Evolutionary conservation across 1,284 basidiomycete genomes (phyloP), one percentile per base, ranked within the genome.

Genomic region (Clitocybe nebularis): DNA sequence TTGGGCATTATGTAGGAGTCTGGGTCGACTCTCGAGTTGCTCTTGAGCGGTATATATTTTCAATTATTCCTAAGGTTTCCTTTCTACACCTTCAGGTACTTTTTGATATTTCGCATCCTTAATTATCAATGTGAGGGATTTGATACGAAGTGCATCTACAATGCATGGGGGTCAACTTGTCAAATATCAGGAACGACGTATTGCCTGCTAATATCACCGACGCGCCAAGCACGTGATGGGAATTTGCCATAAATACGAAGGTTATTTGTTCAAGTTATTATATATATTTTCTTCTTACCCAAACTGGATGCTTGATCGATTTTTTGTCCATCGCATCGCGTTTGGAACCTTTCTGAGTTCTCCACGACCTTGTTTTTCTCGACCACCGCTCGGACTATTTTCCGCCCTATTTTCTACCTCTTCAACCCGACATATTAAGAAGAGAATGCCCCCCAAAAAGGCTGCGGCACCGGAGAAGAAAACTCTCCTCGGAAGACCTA

Each of bases 371-470:
- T 32, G 42, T 25, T 38, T 33, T 11, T 32, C 14, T 16, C 39
- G 22, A 32, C 36, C 37, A 3, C 16, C 41, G 21, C 39, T 33
- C 23, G 44, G 19, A 21, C 38, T 30, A 28, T 41, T 49, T 19
- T 21, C 38, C 41, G 10, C 36, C 20, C 32, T 43, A 24, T 61
- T 60, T 48, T 60, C 63, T 14, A 52, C 61, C 5, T 57, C 66
- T 4, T 36, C 53, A 14, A 35, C 50, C 20, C 39, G 48, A 24
- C 26, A 48, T 41, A 55, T 48, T 53, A 79, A 76, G 63, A 75
- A 66, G 50, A 89, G 67, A 61, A 93, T 93, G 88, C 84, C 90
- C 9, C 92, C 92, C 6, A 92, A 90, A 71, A 92, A 91, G 66
- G 78, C 79, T 43, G 70, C 73, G 44, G 72, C 60, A 21, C 71